Base-by-base conservation (phyloP, 495 filamentous ascomycete genomes). In the Hypoxylon fuscum region DNA sequence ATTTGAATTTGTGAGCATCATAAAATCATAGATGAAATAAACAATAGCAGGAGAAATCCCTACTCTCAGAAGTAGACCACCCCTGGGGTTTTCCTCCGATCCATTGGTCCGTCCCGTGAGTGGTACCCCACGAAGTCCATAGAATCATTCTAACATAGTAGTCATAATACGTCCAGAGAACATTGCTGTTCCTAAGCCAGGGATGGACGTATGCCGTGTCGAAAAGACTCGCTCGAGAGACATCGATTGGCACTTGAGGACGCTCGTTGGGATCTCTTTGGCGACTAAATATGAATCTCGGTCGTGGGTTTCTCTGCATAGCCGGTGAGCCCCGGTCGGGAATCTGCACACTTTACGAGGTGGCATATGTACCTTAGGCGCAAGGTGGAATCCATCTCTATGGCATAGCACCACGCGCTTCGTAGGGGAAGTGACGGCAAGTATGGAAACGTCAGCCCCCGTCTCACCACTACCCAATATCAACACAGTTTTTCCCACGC, bases 181-280 rank as follows among this genome's bases (percentile, higher is more conserved):
- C 15, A 17, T 31, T 54, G 20, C 55, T 58, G 22, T 64, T 60
- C 51, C 63, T 61, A 0, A 81, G 67, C 27, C 74, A 62, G 5
- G 72, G 77, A 48, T 81, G 79, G 10, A 81, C 76, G 49, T 81
- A 81, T 4, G 77, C 68, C 0, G 77, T 79, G 54, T 81, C 79
- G 54, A 81, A 80, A n/a, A 81, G 62, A 41, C 72, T 75, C 7
- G 77, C 76, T 20, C 75, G 73, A 17, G 71, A 68, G 9, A 72
- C 74, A 56, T 81, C 78, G 1, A 78, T 63, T 0, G 78, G 79
- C 1, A 79, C 70, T 20, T 77, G 77, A 44, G 68, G 74, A 32
- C 59, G 59, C 49, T 55, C 65, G 4, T 59, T 29, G n/a, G 59
- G 44, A 17, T 15, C 59, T 38, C 43, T 42, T 8, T 44, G 53